Percentiles rank a stretch among this genome's conserved stretches.
Conservation (phyloP, 2,329 filamentous ascomycete species). For the Fusarium drepaniforme region DNA sequence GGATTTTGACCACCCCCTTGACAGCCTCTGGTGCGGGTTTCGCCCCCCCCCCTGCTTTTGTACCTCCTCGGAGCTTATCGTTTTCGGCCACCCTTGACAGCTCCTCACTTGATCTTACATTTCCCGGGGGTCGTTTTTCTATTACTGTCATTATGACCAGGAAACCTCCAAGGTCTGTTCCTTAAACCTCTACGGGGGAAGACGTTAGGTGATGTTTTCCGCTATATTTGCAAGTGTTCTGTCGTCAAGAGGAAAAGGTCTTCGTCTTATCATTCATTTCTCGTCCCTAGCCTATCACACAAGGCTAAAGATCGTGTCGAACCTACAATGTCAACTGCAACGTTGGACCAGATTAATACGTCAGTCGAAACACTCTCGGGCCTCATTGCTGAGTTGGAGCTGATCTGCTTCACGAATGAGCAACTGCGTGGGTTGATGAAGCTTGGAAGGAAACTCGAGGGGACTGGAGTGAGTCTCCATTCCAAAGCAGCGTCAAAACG, state of each 20-base stretch:
- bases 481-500: background rate
- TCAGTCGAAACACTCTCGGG: background rate
- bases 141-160: background rate
- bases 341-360: background rate
- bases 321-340: background rate
- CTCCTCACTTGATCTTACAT: too few species aligned
- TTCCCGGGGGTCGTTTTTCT: too few species aligned
- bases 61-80: too few species aligned
- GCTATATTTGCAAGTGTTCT: background rate
- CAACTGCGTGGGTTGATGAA: background rate
- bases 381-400: background rate
- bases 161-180: background rate
- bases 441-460: background rate
- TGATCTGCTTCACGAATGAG: background rate
- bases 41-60: background rate
- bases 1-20: background rate
- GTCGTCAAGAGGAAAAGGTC: background rate
- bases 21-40: background rate
- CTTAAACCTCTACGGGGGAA: background rate
- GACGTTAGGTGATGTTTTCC: background rate
- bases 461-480: background rate
- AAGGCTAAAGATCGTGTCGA: background rate
- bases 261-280: background rate
- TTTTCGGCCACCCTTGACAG: too few species aligned
- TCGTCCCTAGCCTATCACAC: background rate